Conservation (phyloP, 306 rosid species). For the Pterocarpus macrocarpus region DNA sequence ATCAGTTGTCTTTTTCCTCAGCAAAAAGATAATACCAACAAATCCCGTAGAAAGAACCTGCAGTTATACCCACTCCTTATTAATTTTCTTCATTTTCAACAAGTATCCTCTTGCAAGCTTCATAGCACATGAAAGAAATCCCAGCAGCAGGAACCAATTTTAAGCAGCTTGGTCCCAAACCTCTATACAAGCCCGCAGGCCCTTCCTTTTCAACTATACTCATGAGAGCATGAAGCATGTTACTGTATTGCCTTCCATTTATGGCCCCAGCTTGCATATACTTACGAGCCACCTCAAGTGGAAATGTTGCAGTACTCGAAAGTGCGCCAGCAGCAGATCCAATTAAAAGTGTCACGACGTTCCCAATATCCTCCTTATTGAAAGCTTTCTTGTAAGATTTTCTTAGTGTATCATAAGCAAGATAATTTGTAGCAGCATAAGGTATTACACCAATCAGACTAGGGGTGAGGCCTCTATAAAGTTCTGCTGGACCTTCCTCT, state of each 20-base stretch:
- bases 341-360: constrained; percentile 67
- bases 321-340: constrained; percentile 83
- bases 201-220: constrained; percentile 76
- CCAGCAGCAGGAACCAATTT: constrained; percentile 85
- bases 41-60: background rate
- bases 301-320: constrained; percentile 83
- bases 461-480: constrained; percentile 82
- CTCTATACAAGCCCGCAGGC: constrained; percentile 62
- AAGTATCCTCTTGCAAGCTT: constrained; percentile 76
- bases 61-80: background rate
- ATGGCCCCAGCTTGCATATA: constrained; percentile 88
- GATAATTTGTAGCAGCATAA: constrained; percentile 81
- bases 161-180: constrained; percentile 79
- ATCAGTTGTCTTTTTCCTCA: constrained; percentile 6
- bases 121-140: constrained; percentile 82
- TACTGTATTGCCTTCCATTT: constrained; percentile 71
- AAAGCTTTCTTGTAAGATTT: constrained; percentile 61
- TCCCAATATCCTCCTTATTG: constrained; percentile 68
- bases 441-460: constrained; percentile 85
- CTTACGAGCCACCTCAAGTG: constrained; percentile 86
- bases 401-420: constrained; percentile 75
- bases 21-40: background rate
- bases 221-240: constrained; percentile 72
- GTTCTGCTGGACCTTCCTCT: constrained; percentile 82
- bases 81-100: constrained; percentile 48